Evolutionary conservation across 306 rosid species (phyloP).

Genomic region (Acacia acuminata): DNA sequence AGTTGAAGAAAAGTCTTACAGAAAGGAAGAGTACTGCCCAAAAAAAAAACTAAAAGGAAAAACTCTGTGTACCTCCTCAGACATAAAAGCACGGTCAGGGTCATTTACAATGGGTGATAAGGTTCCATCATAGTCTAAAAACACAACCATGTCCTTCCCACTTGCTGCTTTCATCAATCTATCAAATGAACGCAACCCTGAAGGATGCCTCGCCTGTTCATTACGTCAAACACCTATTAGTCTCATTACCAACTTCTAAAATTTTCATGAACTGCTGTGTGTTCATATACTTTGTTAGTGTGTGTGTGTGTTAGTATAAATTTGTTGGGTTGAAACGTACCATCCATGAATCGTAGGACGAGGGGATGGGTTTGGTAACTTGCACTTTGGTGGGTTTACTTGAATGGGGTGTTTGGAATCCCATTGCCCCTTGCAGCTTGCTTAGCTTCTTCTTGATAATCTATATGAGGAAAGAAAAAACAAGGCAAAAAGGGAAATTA

Average conservation of each 20-base stretch:
- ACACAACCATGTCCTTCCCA: slow-evolving; percentile 62
- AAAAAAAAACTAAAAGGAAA: background rate
- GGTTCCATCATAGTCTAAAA: slow-evolving; percentile 91
- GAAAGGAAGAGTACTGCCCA: background rate
- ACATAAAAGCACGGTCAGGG: slow-evolving; percentile 89
- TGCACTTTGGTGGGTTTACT: slow-evolving; percentile 41
- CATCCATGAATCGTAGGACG: slow-evolving; percentile 67
- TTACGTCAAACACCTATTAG: background rate
- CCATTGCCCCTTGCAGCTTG: slow-evolving; percentile 52
- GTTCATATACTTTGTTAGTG: background rate
- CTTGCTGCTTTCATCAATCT: slow-evolving; percentile 59
- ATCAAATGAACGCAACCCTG: slow-evolving; percentile 70
- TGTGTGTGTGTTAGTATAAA: no score
- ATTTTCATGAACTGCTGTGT: background rate
- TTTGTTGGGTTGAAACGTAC: slow-evolving; percentile 40
- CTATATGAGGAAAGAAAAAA: background rate
- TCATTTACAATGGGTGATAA: slow-evolving; percentile 89
- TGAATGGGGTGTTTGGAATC: slow-evolving; percentile 48
- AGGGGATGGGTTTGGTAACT: slow-evolving; percentile 20
- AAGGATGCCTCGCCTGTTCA: slow-evolving; percentile 63
- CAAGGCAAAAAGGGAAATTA: background rate
- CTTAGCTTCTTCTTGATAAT: slow-evolving; percentile 43
- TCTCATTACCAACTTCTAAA: background rate
- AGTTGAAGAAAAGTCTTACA: slow-evolving; percentile 1
- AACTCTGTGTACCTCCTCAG: slow-evolving; percentile 60